phyloP scores from a whole-genome alignment of 768 basidiomycete genomes.

The Kwoniella newhampshirensis region DNA sequence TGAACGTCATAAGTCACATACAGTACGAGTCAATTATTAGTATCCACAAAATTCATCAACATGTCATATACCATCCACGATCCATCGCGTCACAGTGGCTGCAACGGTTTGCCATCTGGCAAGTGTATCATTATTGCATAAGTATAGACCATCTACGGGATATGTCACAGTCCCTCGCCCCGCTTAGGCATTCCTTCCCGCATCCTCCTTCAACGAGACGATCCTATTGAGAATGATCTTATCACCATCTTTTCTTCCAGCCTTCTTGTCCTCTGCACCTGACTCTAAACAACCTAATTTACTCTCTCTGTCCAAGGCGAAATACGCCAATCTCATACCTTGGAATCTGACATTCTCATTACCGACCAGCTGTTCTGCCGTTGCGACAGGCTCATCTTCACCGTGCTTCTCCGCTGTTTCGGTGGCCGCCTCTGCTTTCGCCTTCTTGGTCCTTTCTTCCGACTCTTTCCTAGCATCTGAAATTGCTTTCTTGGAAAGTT shows the following conservation, averaged over 20 bases:
- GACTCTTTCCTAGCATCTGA: conserved; percentile 63
- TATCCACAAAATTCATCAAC: too few species aligned
- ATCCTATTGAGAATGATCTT: conserved; percentile 83
- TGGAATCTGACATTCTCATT: conserved; percentile 96
- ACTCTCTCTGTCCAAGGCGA: conserved; percentile 85
- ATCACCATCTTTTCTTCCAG: conserved; percentile 67
- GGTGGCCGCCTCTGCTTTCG: conserved; percentile 58
- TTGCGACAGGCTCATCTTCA: conserved; percentile 65
- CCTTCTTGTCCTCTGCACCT: conserved; percentile 53
- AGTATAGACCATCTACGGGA: too few species aligned
- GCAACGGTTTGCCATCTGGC: too few species aligned
- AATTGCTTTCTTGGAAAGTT: conserved; percentile 69
- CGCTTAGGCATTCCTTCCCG: conserved; percentile 63
- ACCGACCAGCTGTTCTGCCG: conserved; percentile 75
- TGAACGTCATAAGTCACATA: too few species aligned
- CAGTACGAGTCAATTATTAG: too few species aligned
- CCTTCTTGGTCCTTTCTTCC: conserved; percentile 58
- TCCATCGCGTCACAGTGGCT: too few species aligned
- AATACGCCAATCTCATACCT: conserved; percentile 91
- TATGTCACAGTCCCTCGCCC: not conserved
- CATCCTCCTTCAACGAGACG: conserved; percentile 91
- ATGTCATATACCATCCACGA: too few species aligned
- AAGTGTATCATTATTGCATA: too few species aligned
- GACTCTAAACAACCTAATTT: conserved; percentile 66
- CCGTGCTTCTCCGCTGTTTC: conserved; percentile 15